A percentile compares a stretch with the other conserved stretches of the same genome.
Evolutionary conservation across 306 rosid species (phyloP).

Genomic region (Leucaena leucocephala): DNA sequence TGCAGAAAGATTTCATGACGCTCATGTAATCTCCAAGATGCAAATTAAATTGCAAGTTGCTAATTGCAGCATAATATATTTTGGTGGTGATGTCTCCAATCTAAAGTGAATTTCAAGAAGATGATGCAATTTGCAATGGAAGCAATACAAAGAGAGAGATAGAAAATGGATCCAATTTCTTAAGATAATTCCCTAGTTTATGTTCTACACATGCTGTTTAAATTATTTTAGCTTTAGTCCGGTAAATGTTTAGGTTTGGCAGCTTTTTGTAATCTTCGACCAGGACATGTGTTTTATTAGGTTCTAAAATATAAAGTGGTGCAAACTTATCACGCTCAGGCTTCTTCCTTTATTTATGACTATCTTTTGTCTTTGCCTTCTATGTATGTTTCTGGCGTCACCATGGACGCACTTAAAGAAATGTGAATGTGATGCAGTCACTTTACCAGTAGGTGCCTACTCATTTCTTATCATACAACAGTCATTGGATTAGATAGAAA

Average conservation of each 20-base stretch:
- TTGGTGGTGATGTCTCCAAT: background rate
- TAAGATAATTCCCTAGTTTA: no score
- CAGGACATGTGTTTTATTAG: background rate
- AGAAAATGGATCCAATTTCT: background rate
- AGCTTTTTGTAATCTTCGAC: slow-evolving; percentile 14
- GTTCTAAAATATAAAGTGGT: slow-evolving; percentile 4
- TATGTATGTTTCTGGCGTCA: slow-evolving; percentile 10
- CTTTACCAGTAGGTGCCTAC: background rate
- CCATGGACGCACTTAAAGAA: background rate
- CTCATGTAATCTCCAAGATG: background rate
- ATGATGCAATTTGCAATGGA: background rate
- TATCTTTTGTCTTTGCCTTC: background rate
- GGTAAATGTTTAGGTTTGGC: slow-evolving; percentile 23
- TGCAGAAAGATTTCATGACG: background rate
- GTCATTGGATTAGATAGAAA: slow-evolving; percentile 8
- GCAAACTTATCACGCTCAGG: slow-evolving; percentile 4
- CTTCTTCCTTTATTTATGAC: slow-evolving; percentile 15
- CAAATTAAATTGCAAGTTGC: background rate
- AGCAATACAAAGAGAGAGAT: background rate
- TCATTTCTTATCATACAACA: background rate
- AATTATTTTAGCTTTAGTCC: background rate
- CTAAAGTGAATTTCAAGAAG: background rate
- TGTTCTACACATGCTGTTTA: background rate
- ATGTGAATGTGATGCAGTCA: background rate
- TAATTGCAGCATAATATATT: background rate